Percentiles rank a stretch among this genome's conserved stretches.
phyloP scores from a whole-genome alignment of 75 land plant genomes.

The Selaginella tamariscina region DNA sequence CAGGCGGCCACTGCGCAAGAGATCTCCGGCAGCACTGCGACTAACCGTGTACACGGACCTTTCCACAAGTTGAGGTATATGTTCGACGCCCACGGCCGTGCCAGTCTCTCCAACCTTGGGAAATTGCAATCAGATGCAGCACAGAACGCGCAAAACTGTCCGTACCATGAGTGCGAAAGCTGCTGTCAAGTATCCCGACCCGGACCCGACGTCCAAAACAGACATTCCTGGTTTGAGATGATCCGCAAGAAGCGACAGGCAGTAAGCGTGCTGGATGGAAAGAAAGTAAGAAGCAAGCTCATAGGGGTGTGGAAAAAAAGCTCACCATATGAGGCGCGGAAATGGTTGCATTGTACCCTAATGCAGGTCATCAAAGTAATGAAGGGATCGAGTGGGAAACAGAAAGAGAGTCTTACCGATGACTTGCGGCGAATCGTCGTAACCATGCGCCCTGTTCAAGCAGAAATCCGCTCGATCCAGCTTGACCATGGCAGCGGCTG shows the following conservation, averaged over 20 bases:
- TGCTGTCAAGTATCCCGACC: constrained; percentile 32
- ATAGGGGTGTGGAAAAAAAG: too few relatives aligned
- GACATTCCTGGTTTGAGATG: constrained; percentile 27
- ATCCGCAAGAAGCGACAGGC: constrained; percentile 30
- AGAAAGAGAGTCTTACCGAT: too few relatives aligned
- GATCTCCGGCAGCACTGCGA: constrained; percentile 16
- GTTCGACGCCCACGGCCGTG: constrained; percentile 26
- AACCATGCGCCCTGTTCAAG: too few relatives aligned
- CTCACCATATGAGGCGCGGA: constrained; percentile 39
- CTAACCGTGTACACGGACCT: constrained; percentile 24
- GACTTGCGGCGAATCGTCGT: too few relatives aligned
- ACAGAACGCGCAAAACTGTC: too few relatives aligned
- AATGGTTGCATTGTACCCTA: constrained; percentile 18
- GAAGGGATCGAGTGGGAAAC: too few relatives aligned
- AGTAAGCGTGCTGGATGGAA: constrained; percentile 32
- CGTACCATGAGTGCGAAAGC: constrained; percentile 30
- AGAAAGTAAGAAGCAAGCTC: too few relatives aligned
- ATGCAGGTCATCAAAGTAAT: too few relatives aligned
- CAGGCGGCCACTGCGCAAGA: constrained; percentile 22
- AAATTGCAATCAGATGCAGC: too few relatives aligned
- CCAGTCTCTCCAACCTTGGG: constrained; percentile 27
- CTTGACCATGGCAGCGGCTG: too few relatives aligned
- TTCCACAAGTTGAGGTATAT: constrained; percentile 29
- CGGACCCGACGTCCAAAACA: constrained; percentile 32
- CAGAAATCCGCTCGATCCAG: too few relatives aligned